Evolutionary conservation across 768 basidiomycete genomes (phyloP), one percentile per base, ranked within the genome.

Genomic region (Termitomyces sp.): DNA sequence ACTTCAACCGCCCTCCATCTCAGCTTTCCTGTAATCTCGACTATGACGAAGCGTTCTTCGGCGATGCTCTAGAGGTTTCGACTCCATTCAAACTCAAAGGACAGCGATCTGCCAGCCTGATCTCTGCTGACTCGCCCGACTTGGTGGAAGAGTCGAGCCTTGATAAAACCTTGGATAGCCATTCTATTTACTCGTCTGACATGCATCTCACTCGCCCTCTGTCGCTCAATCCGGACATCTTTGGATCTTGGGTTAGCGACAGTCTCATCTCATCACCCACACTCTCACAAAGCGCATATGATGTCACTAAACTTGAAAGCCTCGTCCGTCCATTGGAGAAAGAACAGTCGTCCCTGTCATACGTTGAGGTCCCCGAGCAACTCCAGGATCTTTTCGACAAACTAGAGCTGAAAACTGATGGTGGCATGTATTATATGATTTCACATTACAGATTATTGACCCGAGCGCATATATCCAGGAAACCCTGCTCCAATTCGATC

Each of bases 251-350:
- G 76, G 60, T 70, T 44, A 73, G 70, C 16, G 76, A 77, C 52
- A 77, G 75, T 54, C 59, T 77, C 18, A 74, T 77, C 38, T 77
- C 76, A n/a, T 66, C 72, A 3, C 76, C 76, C n/a, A 73, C 69
- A 3, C 55, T 57, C 15, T 70, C 44, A 11, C 18, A 44, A 48
- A 18, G 54, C 54, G 56, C 58, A 63, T 59, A 58, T 56, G 57
- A n/a, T n/a, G 16, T 33, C 56, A n/a, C 6, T 32, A n/a, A 36
- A 27, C 10, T 35, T 13, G 5, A 6, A 25, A 38, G 23, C 27
- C 47, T 38, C 23, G 16, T 48, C 18, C n/a, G 23, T 36, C 25
- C n/a, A n/a, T 36, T n/a, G 11, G 23, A 15, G 7, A 6, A n/a
- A 12, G 23, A 49, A 36, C 47, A 7, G 4, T 18, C 3, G 22